These are phyloP conservation scores for Anthoceros angustus DNA, from an alignment of 225 moss, liverwort and hornwort genomes.

Conservation along the genomic window DNA sequence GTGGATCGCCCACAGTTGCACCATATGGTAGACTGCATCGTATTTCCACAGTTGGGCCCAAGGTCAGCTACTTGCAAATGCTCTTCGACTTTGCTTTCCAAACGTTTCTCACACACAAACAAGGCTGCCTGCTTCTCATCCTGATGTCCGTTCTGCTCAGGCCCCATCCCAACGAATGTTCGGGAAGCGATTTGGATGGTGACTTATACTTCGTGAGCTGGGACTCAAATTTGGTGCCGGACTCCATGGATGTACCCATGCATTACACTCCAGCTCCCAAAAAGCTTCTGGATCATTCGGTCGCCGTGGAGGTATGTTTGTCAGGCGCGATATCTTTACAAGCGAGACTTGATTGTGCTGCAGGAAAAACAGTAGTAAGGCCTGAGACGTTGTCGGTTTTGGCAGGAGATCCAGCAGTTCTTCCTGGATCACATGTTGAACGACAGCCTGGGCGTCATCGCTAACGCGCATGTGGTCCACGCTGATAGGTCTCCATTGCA, in stretches of 20 bases:
- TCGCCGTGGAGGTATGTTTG: constrained; percentile 36
- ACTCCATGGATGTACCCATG: constrained; percentile 41
- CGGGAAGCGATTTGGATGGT: constrained; percentile 90
- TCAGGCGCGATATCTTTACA: neutral
- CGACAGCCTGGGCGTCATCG: constrained; percentile 50
- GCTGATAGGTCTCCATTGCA: constrained; percentile 33
- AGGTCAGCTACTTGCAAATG: constrained; percentile 21
- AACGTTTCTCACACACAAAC: neutral
- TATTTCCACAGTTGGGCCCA: constrained; percentile 68
- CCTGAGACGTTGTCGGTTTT: constrained; percentile 4
- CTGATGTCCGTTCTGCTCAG: constrained; percentile 17
- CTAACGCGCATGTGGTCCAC: constrained; percentile 76
- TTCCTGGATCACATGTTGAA: constrained; percentile 61
- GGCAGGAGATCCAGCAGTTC: constrained; percentile 62
- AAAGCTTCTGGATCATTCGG: constrained; percentile 27
- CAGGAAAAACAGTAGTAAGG: neutral
- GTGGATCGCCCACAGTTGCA: constrained; percentile 43
- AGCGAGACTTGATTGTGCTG: neutral
- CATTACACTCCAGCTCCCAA: constrained; percentile 39
- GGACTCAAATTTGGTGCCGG: constrained; percentile 44
- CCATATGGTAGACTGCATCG: constrained; percentile 76
- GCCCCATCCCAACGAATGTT: constrained; percentile 93
- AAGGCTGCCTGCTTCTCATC: neutral
- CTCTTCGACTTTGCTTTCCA: neutral
- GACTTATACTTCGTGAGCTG: constrained; percentile 79